A percentile compares a stretch with the other conserved stretches of the same genome.
Evolutionary conservation across 306 rosid species (phyloP).

Genomic region (Luffa acutangula): DNA sequence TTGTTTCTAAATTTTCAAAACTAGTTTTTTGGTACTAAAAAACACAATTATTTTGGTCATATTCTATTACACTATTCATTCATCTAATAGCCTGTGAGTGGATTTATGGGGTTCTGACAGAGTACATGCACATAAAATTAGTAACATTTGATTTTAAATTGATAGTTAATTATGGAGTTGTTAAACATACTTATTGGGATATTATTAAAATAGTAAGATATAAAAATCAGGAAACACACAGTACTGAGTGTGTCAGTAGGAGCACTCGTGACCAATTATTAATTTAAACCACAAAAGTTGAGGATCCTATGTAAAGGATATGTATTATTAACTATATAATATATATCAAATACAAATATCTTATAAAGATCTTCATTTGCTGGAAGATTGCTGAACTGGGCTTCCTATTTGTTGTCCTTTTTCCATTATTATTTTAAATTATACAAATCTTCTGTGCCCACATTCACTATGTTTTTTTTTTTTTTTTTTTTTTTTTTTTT

Average conservation of each 20-base stretch:
- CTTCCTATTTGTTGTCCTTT: background rate
- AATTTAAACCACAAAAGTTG: background rate
- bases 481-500: rapidly evolving
- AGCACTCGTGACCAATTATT: background rate
- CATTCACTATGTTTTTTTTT: background rate
- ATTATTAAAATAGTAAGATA: background rate
- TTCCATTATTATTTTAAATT: background rate
- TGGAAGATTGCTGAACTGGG: background rate
- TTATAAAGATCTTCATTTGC: background rate
- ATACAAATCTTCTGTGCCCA: background rate
- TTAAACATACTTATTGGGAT: background rate
- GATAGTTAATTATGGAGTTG: background rate
- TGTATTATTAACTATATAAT: background rate
- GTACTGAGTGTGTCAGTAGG: background rate
- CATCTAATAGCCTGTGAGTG: too few relatives aligned
- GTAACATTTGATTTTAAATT: too few relatives aligned
- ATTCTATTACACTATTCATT: too few relatives aligned
- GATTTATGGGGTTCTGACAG: too few relatives aligned
- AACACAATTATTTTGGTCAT: too few relatives aligned
- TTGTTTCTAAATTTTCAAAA: too few relatives aligned
- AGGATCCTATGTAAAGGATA: background rate
- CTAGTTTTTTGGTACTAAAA: too few relatives aligned
- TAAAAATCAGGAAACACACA: background rate
- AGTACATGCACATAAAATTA: too few relatives aligned
- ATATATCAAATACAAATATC: background rate